Evolutionary conservation across 1,284 basidiomycete species (phyloP).

Genomic region (Trametes pubescens): DNA sequence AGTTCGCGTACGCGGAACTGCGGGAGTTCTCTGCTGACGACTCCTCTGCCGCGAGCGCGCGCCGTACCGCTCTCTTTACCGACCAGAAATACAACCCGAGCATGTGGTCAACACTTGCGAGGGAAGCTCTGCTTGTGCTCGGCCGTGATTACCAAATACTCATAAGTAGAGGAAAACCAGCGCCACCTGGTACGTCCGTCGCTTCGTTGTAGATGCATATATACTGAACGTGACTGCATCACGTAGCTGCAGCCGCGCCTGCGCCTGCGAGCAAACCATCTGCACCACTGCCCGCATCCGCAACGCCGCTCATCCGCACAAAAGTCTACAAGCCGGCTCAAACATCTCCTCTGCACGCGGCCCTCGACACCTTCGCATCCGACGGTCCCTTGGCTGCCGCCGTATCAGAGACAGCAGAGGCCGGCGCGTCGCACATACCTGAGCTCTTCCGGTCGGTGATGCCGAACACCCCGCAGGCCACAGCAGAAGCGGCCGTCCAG

Average conservation of each 20-base stretch:
- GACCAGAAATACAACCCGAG: constrained; percentile 74
- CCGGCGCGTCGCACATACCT: constrained; percentile 56
- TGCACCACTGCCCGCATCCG: constrained; percentile 39
- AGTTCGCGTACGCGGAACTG: constrained; percentile 67
- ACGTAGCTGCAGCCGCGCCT: constrained; percentile 38
- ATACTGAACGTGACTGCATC: not conserved
- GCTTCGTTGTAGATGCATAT: not conserved
- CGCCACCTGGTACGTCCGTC: constrained; percentile 39
- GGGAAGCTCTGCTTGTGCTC: constrained; percentile 66
- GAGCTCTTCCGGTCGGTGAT: constrained; percentile 65
- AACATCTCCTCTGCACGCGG: constrained; percentile 55
- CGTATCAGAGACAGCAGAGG: constrained; percentile 54
- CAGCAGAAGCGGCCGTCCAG: constrained; percentile 31
- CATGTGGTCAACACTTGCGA: constrained; percentile 67
- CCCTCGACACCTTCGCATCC: constrained; percentile 63
- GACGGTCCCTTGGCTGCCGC: constrained; percentile 63
- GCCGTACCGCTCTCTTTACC: constrained; percentile 66
- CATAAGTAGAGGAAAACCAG: constrained; percentile 57
- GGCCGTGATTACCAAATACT: constrained; percentile 72
- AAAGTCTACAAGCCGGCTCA: constrained; percentile 53
- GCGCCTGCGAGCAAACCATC: constrained; percentile 33
- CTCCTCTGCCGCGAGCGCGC: constrained; percentile 46
- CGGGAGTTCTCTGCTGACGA: constrained; percentile 52
- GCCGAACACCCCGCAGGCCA: constrained; percentile 42
- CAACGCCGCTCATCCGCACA: constrained; percentile 56